Conservation (phyloP, 148 eudicot genomes). For the Persicaria tinctoria region DNA sequence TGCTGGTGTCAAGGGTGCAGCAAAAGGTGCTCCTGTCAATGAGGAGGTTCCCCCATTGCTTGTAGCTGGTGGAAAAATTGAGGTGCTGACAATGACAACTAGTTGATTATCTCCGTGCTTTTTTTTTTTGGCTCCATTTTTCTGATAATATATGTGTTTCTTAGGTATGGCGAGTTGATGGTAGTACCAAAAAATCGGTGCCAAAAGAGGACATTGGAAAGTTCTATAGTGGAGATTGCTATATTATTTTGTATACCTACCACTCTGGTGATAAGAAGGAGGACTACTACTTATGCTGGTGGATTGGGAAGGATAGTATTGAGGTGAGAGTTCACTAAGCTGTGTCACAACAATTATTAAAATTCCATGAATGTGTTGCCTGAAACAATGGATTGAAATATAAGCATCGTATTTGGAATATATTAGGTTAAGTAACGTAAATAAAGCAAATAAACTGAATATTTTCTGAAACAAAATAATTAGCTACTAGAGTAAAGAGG, state of each 20-base stretch:
- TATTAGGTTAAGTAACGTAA: background rate
- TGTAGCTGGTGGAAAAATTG: slow-evolving; percentile 79
- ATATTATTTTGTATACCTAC: slow-evolving; percentile 80
- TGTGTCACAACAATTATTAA: background rate
- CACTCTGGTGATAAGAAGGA: slow-evolving; percentile 94
- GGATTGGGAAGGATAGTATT: slow-evolving; percentile 96
- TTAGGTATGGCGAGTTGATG: slow-evolving; percentile 94
- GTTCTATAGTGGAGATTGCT: slow-evolving; percentile 98
- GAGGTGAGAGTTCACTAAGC: slow-evolving; percentile 46
- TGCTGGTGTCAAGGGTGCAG: slow-evolving; percentile 62
- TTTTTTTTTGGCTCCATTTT: background rate
- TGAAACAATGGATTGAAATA: background rate
- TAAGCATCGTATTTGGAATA: background rate
- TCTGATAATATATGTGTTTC: slow-evolving; percentile 17
- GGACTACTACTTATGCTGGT: slow-evolving; percentile 93
- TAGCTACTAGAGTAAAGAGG: background rate
- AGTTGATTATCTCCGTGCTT: background rate
- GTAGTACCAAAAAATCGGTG: slow-evolving; percentile 75
- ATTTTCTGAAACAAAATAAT: background rate
- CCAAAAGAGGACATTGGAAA: slow-evolving; percentile 84
- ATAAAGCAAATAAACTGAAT: background rate
- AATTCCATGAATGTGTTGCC: background rate
- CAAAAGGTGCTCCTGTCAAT: slow-evolving; percentile 71
- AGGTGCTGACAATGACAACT: slow-evolving; percentile 33
- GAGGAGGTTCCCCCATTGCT: slow-evolving; percentile 99